phyloP scores from a whole-genome alignment of 805 yeast species.

The Sungouiella thailandica region DNA sequence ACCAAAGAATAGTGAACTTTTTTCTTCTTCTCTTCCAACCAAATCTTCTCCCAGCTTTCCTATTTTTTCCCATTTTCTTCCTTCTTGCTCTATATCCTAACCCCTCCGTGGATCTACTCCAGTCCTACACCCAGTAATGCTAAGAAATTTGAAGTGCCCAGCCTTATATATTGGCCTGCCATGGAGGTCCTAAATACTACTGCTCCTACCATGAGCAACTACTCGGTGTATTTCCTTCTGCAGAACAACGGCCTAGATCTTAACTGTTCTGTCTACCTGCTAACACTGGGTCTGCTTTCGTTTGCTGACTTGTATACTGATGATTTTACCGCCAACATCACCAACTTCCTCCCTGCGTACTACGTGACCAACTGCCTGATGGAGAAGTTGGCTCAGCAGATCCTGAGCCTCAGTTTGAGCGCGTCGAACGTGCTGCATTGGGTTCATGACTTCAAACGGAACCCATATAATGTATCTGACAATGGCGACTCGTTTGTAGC shows the following conservation, averaged over 20 bases:
- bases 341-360: constrained; percentile 34
- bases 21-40: no score
- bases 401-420: constrained; percentile 12
- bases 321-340: constrained; percentile 9
- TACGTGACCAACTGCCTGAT: constrained; percentile 45
- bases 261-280: constrained; percentile 37
- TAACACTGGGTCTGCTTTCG: constrained; percentile 28
- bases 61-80: no score
- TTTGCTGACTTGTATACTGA: constrained; percentile 17
- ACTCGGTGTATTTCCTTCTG: constrained; percentile 14
- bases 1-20: no score
- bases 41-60: no score
- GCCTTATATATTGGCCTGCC: no score
- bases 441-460: constrained; percentile 8
- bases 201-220: constrained; percentile 12
- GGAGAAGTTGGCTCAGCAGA: constrained; percentile 27
- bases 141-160: no score
- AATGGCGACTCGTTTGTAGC: constrained; percentile 41
- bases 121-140: no score
- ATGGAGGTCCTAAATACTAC: no score
- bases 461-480: constrained; percentile 26
- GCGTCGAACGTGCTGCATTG: constrained; percentile 9
- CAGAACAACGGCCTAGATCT: constrained; percentile 24
- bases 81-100: no score
- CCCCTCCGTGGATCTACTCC: no score